Conservation (phyloP, 371 early-diverging fungal genomes). For the Amoeboaphelidium protococcarum region DNA sequence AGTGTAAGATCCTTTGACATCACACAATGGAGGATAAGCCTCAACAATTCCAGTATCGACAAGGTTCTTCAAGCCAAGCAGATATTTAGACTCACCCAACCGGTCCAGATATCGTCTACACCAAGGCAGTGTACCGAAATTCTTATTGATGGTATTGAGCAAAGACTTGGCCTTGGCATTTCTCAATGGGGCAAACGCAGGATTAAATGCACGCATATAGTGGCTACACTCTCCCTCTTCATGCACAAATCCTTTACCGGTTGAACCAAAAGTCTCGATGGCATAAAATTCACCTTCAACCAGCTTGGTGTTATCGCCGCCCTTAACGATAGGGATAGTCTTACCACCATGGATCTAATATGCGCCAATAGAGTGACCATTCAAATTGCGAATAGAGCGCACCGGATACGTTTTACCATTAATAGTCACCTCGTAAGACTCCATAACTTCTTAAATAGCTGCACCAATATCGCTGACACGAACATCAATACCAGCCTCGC, state of each 20-base stretch:
- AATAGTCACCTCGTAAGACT: conserved; percentile 90
- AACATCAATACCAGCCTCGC: conserved; percentile 90
- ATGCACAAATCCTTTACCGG: conserved; percentile 80
- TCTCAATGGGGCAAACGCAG: conserved; percentile 34
- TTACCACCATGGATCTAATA: conserved; percentile 95
- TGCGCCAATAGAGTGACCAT: conserved; percentile 89
- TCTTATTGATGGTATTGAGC: conserved; percentile 57
- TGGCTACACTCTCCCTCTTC: conserved; percentile 91
- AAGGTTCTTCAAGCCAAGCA: conserved; percentile 56
- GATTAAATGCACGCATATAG: conserved; percentile 45
- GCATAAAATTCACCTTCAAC: conserved; percentile 94
- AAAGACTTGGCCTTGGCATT: conserved; percentile 45
- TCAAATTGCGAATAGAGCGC: conserved; percentile 86
- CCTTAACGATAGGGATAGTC: conserved; percentile 81
- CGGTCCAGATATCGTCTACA: conserved; percentile 91
- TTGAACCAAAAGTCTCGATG: conserved; percentile 97
- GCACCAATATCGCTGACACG: conserved; percentile 91
- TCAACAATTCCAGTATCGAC: conserved; percentile 62
- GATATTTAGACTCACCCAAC: conserved; percentile 56
- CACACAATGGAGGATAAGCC: conserved; percentile 84
- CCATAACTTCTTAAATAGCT: conserved; percentile 92
- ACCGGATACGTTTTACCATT: conserved; percentile 81
- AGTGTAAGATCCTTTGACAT: conserved; percentile 71
- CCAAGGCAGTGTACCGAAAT: conserved; percentile 93
- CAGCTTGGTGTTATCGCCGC: conserved; percentile 72